Base-by-base conservation (phyloP, 305 asterid species). In the Fraxinus albicans region DNA sequence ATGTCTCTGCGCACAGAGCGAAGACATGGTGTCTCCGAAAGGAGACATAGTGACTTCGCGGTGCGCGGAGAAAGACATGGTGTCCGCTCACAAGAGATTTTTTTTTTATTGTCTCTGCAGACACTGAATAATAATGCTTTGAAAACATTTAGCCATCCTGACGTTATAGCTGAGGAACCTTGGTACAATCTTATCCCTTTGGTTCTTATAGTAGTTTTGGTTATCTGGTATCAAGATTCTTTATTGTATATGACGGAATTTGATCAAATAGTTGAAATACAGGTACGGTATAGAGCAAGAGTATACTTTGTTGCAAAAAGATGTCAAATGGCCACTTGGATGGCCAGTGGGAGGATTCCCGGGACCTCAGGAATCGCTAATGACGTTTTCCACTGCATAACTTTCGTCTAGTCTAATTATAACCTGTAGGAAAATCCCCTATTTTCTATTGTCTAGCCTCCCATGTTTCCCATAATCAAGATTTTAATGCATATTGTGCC, bases 231-330 rank as follows among this genome's bases (percentile, higher is more conserved):
- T 33, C 53, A 17, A 50, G 12, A 47, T 67, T 78, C 17, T 17
- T 38, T 9, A 3, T 13, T 34, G 67, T 47, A 72, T 21, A 27
- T 1, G 13, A 23, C 13, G 0, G 10, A 5, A 31, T 58, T 65
- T 70, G 42, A 12, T 31, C 6, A 7, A 36, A 47, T 50, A 2
- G 27, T 31, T 0, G 40, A 70, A 84, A 76, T 72, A n/a, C 85
- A 93, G 97, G 96, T 94, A 89, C 17, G 98, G 98, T 0, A 92
- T 94, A 58, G 98, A 94, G 81, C 98, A 94, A 70, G 94, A 94
- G 82, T 94, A 94, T 79, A 94, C 97, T 19, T 86, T 92, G 83
- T 65, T 94, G 58, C 92, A 90, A 86, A 91, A 90, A 79, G 86
- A 89, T 2, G 87, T 89, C 29, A 89, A 87, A 1, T 94, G 97